Base-by-base conservation (phyloP, 257 asterid species). In the Jacaranda mimosifolia region DNA sequence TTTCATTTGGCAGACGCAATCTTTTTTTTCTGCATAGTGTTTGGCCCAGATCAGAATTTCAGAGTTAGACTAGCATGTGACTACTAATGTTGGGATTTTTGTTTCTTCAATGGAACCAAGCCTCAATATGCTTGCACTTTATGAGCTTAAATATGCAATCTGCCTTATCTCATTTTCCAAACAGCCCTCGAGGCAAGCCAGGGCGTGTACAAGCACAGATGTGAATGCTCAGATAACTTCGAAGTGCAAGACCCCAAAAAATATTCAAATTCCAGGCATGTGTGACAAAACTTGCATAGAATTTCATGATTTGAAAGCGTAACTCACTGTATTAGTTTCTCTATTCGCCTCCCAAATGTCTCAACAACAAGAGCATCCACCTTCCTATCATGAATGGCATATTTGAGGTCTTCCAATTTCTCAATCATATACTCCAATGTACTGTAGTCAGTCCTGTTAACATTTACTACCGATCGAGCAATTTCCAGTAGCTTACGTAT, bases 311-410 rank as follows among this genome's bases (percentile, higher is more conserved):
- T 64, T 42, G 74, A n/a, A 75, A 81, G 64, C 62, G 59, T 10
- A 77, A 87, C 98, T 96, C 86, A 96, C 99, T 91, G 98, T 77
- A 96, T 82, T 80, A 96, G 88, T 85, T 91, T 96, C 86, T 96
- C 99, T 57, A 93, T 87, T 76, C 99, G 96, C 74, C 97, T 88
- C 76, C 99, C 99, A 70, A 96, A 90, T 81, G 99, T 96, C 87
- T 96, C 99, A 46, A 96, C 97, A 66, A 93, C 89, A 77, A 96
- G 98, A 77, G 97, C 99, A 86, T 96, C 99, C 86, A 89, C 98
- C 87, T 91, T 96, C 85, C 98, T 88, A 79, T 91, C 97, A 73
- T 90, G 87, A 79, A 96, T 93, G 79, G 89, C 93, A 82, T 88
- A 91, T 83, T 91, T 93, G 76, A 96, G 91, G 79, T 96, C 98